phyloP scores from a whole-genome alignment of 2,329 filamentous ascomycete genomes.

The Ophiocordyceps camponoti-rufipedis region DNA sequence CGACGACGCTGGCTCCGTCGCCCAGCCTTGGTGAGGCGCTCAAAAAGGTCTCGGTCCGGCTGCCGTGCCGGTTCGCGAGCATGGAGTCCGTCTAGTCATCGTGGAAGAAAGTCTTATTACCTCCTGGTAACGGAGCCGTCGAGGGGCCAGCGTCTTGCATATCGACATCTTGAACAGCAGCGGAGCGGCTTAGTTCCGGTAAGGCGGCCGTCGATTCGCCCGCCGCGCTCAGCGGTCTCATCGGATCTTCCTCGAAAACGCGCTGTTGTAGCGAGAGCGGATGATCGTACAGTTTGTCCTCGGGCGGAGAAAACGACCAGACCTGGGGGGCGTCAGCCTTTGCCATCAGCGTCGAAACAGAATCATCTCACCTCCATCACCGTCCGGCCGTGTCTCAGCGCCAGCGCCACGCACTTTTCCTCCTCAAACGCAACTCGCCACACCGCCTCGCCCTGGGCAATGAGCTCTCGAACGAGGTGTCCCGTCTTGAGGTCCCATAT shows the following conservation, averaged over 20 bases:
- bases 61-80: not conserved
- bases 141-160: conserved; percentile 39
- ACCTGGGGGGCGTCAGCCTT: conserved; percentile 35
- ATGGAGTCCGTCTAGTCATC: conserved; percentile 17
- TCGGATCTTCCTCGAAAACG: conserved; percentile 24
- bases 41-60: not conserved
- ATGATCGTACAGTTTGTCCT: conserved; percentile 41
- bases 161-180: conserved; percentile 27
- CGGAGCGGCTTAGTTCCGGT: conserved; percentile 14
- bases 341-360: not conserved
- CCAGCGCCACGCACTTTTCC: conserved; percentile 94
- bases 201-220: conserved; percentile 8
- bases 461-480: conserved; percentile 76
- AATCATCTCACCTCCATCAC: conserved; percentile 74
- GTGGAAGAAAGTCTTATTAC: conserved; percentile 31
- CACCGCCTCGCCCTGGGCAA: conserved; percentile 80
- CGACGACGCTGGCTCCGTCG: not conserved
- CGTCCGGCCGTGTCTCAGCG: conserved; percentile 65
- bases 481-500: conserved; percentile 95
- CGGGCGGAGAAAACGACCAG: conserved; percentile 84
- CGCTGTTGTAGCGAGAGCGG: conserved; percentile 30
- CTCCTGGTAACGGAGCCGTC: conserved; percentile 30
- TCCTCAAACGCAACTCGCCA: conserved; percentile 98
- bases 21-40: not conserved
- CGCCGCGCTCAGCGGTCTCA: conserved; percentile 30